Evolutionary conservation across 2,329 filamentous ascomycete genomes (phyloP), one percentile per base, ranked within the genome.

Genomic region (Aspergillus novofumigatus): DNA sequence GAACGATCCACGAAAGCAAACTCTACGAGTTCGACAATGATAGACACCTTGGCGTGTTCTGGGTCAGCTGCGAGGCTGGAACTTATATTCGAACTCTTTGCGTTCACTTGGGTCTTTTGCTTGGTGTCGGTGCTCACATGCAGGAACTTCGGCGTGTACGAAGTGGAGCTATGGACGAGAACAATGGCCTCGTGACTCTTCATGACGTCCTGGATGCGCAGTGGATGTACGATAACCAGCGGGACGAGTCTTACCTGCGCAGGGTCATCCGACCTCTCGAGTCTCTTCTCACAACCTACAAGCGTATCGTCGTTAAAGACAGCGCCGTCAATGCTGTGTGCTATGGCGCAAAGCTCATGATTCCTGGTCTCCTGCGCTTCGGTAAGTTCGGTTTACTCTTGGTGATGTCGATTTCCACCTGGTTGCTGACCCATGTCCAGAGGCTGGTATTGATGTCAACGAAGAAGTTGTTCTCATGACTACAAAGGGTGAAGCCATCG

Each of bases 1-100:
- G 94, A 78, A 97, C 93, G 62, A 96, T 99, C 68, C 90, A 97
- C 81, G 92, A 97, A 80, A 95, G 89, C 85, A 96, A 95, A 81
- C 83, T 97, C 55, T 82, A 91, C 73, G 94, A 99, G 81, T 99
- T 97, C 74, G 94, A 99, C 81, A 97, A 99, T 73, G 93, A 97
- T 71, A 88, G 94, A 69, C 92, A 97, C 76, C 85, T 99, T 41
- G 94, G 90, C 77, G 93, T 97, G 56, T 99, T 99, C 85, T 97
- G 94, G 93, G 94, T 97, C 68, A 96, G 91, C 79, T 99, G 94
- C 78, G 94, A 99, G 80, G 94, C 92, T 57, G 94, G 94, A 75
- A 99, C 94, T 63, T 99, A 99, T 78, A 97, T 99, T 75, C 90
- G 94, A 82, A 99, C 94, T 41, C 87, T 99, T 50, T 97, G 94